Percentiles rank a stretch among this genome's conserved stretches.
These are phyloP conservation scores for Parathielavia appendiculata DNA, from an alignment of 495 filamentous ascomycete genomes.

Conservation along the genomic window DNA sequence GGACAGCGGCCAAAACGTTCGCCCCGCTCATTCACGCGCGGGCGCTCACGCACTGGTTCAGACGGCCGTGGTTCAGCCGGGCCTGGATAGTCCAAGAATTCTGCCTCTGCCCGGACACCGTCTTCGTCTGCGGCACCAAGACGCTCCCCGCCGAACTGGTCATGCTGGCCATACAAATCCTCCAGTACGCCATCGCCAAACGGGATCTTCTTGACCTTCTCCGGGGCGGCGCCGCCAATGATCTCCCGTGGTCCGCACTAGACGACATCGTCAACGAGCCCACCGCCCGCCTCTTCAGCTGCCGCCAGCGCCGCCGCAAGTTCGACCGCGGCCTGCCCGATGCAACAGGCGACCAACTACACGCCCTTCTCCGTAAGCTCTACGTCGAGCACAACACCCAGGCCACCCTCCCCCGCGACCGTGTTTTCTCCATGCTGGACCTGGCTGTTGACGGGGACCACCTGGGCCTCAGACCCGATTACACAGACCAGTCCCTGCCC, in stretches of 20 bases:
- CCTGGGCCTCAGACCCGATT: background rate
- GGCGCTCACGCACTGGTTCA: background rate
- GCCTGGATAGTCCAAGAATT: background rate
- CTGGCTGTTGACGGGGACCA: background rate
- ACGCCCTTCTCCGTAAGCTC: background rate
- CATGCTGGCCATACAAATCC: background rate
- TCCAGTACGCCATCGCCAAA: background rate
- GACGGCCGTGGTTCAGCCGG: background rate
- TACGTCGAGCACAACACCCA: constrained; percentile 1
- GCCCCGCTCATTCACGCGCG: background rate
- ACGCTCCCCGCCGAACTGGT: background rate
- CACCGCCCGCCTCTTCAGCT: background rate
- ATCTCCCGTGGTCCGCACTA: background rate
- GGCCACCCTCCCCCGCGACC: background rate
- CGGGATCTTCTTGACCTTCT: background rate
- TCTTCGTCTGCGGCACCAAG: background rate
- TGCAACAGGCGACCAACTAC: background rate
- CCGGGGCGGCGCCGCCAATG: background rate
- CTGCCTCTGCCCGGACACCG: background rate
- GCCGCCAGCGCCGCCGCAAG: background rate
- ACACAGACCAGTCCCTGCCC: background rate
- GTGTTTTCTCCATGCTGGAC: background rate
- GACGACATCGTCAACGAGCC: background rate
- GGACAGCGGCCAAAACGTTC: background rate
- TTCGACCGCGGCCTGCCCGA: background rate